Evolutionary conservation across 116 monocot genomes (phyloP).

Genomic region (Thalassia testudinum): DNA sequence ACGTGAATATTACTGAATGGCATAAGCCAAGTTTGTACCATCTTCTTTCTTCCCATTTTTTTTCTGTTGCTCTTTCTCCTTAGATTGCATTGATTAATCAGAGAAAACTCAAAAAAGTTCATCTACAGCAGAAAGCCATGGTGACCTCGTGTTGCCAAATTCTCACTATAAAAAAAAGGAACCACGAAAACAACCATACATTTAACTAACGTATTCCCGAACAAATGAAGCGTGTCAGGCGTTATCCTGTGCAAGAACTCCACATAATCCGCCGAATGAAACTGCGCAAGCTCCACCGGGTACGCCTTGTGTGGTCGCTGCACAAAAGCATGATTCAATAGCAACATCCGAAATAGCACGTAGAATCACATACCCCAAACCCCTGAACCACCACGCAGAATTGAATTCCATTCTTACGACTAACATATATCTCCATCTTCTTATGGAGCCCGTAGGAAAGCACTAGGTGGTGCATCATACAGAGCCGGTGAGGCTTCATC

Average conservation of each 20-base stretch:
- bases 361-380: not conserved
- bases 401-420: constrained; percentile 16
- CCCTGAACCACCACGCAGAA: not conserved
- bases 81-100: too few species aligned
- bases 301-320: constrained; percentile 98
- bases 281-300: constrained; percentile 90
- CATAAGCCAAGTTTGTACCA: too few species aligned
- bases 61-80: too few species aligned
- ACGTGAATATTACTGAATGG: too few species aligned
- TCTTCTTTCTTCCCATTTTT: too few species aligned
- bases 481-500: constrained; percentile 97
- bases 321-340: constrained; percentile 3
- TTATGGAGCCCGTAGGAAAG: constrained; percentile 90
- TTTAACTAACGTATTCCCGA: constrained; percentile 39
- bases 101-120: too few species aligned
- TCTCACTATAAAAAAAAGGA: too few species aligned
- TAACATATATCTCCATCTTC: constrained; percentile 99
- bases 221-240: constrained; percentile 68
- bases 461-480: constrained; percentile 97
- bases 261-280: constrained; percentile 90
- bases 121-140: too few species aligned
- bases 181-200: constrained; percentile 21
- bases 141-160: too few species aligned
- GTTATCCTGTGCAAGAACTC: constrained; percentile 91
- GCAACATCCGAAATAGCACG: not conserved